Evolutionary conservation across 1,139 yeast species (phyloP).

Genomic region (Pichia sp.): DNA sequence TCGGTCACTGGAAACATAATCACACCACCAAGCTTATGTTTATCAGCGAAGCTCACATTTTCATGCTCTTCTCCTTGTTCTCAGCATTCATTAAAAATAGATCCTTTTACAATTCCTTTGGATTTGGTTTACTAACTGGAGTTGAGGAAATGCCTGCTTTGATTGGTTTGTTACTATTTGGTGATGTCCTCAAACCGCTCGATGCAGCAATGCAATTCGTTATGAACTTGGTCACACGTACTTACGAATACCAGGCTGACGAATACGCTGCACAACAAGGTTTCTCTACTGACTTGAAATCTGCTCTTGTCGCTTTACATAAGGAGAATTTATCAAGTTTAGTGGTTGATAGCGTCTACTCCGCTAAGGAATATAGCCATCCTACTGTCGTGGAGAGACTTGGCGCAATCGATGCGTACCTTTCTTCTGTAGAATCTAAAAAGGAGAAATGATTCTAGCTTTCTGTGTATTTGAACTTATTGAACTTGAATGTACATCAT

Average conservation of each 20-base stretch:
- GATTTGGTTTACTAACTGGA: constrained; percentile 37
- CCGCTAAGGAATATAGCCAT: constrained; percentile 85
- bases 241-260: constrained; percentile 91
- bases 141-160: constrained; percentile 51
- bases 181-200: constrained; percentile 70
- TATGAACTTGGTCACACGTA: constrained; percentile 68
- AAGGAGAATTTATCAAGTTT: constrained; percentile 75
- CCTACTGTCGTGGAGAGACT: constrained; percentile 89
- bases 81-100: constrained; percentile 72
- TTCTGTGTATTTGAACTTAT: too few relatives aligned
- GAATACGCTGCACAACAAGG: constrained; percentile 72
- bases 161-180: constrained; percentile 72
- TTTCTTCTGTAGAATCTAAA: constrained; percentile 20
- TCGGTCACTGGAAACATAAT: constrained; percentile 93
- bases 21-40: constrained; percentile 71
- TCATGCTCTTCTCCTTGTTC: constrained; percentile 62
- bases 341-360: constrained; percentile 84
- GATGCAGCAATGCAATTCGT: constrained; percentile 61
- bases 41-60: constrained; percentile 57
- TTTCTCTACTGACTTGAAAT: constrained; percentile 58
- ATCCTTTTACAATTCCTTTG: constrained; percentile 73
- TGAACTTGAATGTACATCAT: too few relatives aligned
- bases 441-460: constrained; percentile 8
- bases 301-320: constrained; percentile 67
- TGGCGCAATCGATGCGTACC: constrained; percentile 49